Percentiles rank a stretch among this genome's conserved stretches.
phyloP scores from a whole-genome alignment of 1,139 yeast species.

The Pichia sp. region DNA sequence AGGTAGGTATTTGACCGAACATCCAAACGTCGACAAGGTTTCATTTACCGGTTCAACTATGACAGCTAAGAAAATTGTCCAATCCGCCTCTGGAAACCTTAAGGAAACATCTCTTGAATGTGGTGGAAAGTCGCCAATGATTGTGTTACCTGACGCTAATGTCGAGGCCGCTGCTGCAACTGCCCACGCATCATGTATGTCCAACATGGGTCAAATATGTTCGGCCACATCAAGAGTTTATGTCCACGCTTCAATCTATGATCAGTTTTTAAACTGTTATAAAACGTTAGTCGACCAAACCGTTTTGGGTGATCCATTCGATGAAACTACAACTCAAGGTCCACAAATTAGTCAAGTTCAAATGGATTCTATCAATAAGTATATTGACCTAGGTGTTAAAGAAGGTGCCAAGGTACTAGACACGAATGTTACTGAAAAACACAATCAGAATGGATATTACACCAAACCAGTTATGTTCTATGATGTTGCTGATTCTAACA shows the following conservation, averaged over 20 bases:
- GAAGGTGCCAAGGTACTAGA: slow-evolving; percentile 47
- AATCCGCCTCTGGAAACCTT: slow-evolving; percentile 61
- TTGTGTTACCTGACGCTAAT: slow-evolving; percentile 73
- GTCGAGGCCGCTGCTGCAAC: slow-evolving; percentile 59
- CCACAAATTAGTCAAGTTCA: slow-evolving; percentile 72
- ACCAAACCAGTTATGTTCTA: slow-evolving; percentile 67
- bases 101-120: slow-evolving; percentile 82
- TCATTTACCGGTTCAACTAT: slow-evolving; percentile 88
- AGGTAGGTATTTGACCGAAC: slow-evolving; percentile 70
- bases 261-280: slow-evolving; percentile 56
- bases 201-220: slow-evolving; percentile 85
- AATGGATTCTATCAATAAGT: slow-evolving; percentile 66
- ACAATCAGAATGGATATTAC: slow-evolving; percentile 61
- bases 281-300: slow-evolving; percentile 54
- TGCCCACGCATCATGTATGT: slow-evolving; percentile 56
- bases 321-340: slow-evolving; percentile 63
- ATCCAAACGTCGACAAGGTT: slow-evolving; percentile 69
- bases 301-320: slow-evolving; percentile 75
- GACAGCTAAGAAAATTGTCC: slow-evolving; percentile 70
- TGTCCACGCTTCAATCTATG: slow-evolving; percentile 74
- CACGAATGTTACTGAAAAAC: slow-evolving; percentile 73
- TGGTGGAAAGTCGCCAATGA: slow-evolving; percentile 84
- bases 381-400: slow-evolving; percentile 76
- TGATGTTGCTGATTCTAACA: slow-evolving; percentile 57
- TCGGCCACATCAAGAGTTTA: slow-evolving; percentile 84